Evolutionary conservation across 2,329 filamentous ascomycete genomes (phyloP), one percentile per base, ranked within the genome.

Genomic region (Diaporthe ampelina): DNA sequence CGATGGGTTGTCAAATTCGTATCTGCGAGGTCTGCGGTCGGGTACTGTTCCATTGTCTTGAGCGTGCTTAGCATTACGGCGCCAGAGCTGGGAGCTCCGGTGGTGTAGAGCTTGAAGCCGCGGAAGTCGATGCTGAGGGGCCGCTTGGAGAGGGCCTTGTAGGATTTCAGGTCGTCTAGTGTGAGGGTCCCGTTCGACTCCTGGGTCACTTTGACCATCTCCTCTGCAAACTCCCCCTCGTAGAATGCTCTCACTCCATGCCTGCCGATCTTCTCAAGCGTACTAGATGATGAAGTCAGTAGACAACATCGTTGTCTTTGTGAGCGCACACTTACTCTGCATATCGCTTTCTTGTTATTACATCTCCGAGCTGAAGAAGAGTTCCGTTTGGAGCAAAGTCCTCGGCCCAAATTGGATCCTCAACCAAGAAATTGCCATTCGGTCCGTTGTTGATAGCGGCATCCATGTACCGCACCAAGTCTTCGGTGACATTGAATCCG

Each of bases 301-400:
- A 43, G 7, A 2, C 48, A 7, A 0, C n/a, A 0, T 5, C 6
- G 17, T 4, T 6, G 13, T 3, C 9, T 1, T 1, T 2, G 11
- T 11, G 26, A 48, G 5, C n/a, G 5, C 15, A n/a, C 7, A 77
- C 84, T 76, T 80, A 84, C 83, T 85, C 79, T 57, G 94, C 95
- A 80, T 95, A 97, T 73, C 95, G 90, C 79, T 92, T 93, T 58
- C 95, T 88, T 0, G 93, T 95, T 79, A 98, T 95, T 0, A 84
- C 92, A 65, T 97, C 94, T 24, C 94, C 94, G 3, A 95, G 83
- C 24, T 88, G 86, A 0, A 98, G 79, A 3, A 94, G 86, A 0
- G 88, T 92, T 4, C 87, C 96, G 75, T 95, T 91, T 0, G 95
- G 95, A 2, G 95, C 95, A 84, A 98, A 98, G 81, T 98, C 96